Evolutionary conservation across 2,329 filamentous ascomycete genomes (phyloP).

Genomic region (Pseudogymnoascus pannorum): DNA sequence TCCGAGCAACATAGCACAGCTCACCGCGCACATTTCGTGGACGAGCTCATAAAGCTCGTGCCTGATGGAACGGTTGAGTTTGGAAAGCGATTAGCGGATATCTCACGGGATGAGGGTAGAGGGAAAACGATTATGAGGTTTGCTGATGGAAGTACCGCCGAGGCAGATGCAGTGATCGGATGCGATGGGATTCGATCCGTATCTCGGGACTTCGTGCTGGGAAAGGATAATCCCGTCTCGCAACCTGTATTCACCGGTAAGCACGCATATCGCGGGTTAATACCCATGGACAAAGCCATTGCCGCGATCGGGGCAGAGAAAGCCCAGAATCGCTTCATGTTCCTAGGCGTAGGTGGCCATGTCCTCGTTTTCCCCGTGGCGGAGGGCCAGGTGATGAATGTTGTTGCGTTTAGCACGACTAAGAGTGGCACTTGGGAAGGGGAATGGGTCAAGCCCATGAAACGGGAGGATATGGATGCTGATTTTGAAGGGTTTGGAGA

Average conservation of each 20-base stretch:
- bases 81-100: conserved; percentile 26
- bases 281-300: conserved; percentile 49
- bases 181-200: conserved; percentile 56
- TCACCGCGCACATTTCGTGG: conserved; percentile 34
- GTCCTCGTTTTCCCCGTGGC: conserved; percentile 55
- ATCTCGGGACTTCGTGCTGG: conserved; percentile 43
- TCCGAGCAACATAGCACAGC: conserved; percentile 1
- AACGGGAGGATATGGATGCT: conserved; percentile 32
- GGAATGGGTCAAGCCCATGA: conserved; percentile 32
- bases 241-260: conserved; percentile 42
- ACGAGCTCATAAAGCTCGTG: conserved; percentile 33
- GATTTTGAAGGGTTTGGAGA: conserved; percentile 37
- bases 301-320: conserved; percentile 41
- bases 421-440: conserved; percentile 34
- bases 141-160: conserved; percentile 34
- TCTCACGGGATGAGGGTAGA: conserved; percentile 16
- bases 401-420: conserved; percentile 40
- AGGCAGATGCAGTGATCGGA: conserved; percentile 42
- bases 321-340: conserved; percentile 41
- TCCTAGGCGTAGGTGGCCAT: conserved; percentile 46
- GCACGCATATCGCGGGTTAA: conserved; percentile 54
- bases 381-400: conserved; percentile 49
- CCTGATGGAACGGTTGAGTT: conserved; percentile 26
- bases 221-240: conserved; percentile 21
- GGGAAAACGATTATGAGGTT: conserved; percentile 28